Evolutionary conservation across 1,139 yeast genomes (phyloP).

Genomic region (Yamadazyma atlantica): DNA sequence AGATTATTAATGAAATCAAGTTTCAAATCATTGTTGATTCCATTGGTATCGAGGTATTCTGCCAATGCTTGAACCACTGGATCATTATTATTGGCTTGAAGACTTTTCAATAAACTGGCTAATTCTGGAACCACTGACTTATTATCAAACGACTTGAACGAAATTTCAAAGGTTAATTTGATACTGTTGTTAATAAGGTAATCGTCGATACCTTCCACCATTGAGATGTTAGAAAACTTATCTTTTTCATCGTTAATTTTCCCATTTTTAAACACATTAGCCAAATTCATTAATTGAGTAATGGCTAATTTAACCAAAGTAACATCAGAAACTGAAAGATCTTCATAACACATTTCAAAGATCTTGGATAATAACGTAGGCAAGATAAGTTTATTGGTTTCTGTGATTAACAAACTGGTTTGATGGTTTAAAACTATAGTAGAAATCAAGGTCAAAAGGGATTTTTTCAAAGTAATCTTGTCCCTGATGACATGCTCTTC

Average conservation of each 20-base stretch:
- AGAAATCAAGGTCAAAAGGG: slow-evolving; percentile 68
- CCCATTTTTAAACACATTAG: slow-evolving; percentile 57
- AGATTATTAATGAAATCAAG: slow-evolving; percentile 59
- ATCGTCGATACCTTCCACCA: slow-evolving; percentile 66
- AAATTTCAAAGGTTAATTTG: slow-evolving; percentile 72
- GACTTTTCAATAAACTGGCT: slow-evolving; percentile 64
- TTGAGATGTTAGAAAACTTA: slow-evolving; percentile 52
- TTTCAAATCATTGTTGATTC: slow-evolving; percentile 55
- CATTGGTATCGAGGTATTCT: slow-evolving; percentile 57
- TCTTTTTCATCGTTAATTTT: slow-evolving; percentile 55
- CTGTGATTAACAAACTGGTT: slow-evolving; percentile 72
- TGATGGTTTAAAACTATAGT: slow-evolving; percentile 74
- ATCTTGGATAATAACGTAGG: slow-evolving; percentile 65
- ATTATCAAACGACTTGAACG: slow-evolving; percentile 73
- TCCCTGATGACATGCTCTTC: slow-evolving; percentile 57
- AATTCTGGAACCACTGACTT: slow-evolving; percentile 75
- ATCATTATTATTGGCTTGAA: slow-evolving; percentile 44
- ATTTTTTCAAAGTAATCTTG: slow-evolving; percentile 60
- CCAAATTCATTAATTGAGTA: slow-evolving; percentile 65
- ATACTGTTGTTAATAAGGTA: slow-evolving; percentile 69
- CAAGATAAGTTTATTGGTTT: slow-evolving; percentile 60
- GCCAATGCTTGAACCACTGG: slow-evolving; percentile 51
- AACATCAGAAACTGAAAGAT: slow-evolving; percentile 42
- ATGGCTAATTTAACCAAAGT: slow-evolving; percentile 61
- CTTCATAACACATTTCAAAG: slow-evolving; percentile 60